Conservation (phyloP, 805 yeast species). For the Kuraishia ogatae region DNA sequence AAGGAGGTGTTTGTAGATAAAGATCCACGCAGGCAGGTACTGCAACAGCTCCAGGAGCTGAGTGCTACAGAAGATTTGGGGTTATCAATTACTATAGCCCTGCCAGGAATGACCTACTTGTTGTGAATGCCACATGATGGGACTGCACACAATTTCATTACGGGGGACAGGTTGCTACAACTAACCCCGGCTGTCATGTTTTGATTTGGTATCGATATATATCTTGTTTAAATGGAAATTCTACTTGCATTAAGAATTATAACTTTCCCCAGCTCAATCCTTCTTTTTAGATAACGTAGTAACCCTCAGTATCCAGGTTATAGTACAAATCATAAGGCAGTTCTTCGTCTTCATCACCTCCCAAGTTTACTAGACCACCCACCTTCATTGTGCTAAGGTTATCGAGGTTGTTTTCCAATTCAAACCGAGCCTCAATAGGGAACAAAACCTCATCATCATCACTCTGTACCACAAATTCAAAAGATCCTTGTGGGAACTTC, state of each 20-base stretch:
- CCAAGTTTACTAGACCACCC: constrained; percentile 42
- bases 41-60: constrained; percentile 36
- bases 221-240: neutral
- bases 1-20: constrained; percentile 28
- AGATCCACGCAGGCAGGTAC: constrained; percentile 54
- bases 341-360: constrained; percentile 40
- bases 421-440: constrained; percentile 76
- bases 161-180: neutral
- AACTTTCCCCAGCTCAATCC: neutral
- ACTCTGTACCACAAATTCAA: constrained; percentile 71
- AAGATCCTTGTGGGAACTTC: constrained; percentile 52
- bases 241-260: neutral
- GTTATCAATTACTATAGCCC: constrained; percentile 39
- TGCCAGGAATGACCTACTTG: constrained; percentile 44
- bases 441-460: constrained; percentile 76
- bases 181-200: too few species aligned
- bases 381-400: constrained; percentile 64
- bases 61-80: constrained; percentile 29
- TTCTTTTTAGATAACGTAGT: constrained; percentile 33
- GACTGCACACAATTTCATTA: neutral
- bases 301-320: constrained; percentile 49
- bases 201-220: neutral
- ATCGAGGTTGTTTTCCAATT: constrained; percentile 33
- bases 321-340: constrained; percentile 65
- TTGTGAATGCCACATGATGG: neutral